Conservation (phyloP, 495 filamentous ascomycete genomes). For the Penicillium mononematosum region DNA sequence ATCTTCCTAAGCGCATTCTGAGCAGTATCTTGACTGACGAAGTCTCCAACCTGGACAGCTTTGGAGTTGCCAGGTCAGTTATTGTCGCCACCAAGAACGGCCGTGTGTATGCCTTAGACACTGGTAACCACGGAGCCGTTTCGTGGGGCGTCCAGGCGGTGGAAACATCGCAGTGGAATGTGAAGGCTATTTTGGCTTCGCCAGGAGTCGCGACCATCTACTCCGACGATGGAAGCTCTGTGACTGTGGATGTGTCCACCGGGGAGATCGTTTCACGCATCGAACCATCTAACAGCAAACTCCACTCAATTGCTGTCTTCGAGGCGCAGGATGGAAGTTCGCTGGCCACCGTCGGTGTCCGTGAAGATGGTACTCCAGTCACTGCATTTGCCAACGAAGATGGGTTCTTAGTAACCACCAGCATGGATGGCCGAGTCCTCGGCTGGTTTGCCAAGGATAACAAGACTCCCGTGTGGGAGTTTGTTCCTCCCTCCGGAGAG, state of each 20-base stretch:
- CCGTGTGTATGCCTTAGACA: slow-evolving; percentile 73
- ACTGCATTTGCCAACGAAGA: slow-evolving; percentile 25
- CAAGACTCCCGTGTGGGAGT: slow-evolving; percentile 66
- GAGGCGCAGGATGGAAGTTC: slow-evolving; percentile 21
- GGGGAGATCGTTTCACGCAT: slow-evolving; percentile 52
- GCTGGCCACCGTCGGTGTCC: slow-evolving; percentile 25
- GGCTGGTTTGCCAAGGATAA: slow-evolving; percentile 54
- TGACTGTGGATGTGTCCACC: slow-evolving; percentile 55
- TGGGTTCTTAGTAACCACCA: slow-evolving; percentile 59
- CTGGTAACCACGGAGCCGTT: slow-evolving; percentile 70
- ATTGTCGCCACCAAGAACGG: slow-evolving; percentile 80
- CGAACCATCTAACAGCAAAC: slow-evolving; percentile 22
- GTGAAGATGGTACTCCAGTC: slow-evolving; percentile 38
- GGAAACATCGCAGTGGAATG: slow-evolving; percentile 61
- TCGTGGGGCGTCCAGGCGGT: slow-evolving; percentile 68
- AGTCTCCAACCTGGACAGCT: slow-evolving; percentile 67
- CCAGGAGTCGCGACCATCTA: slow-evolving; percentile 59
- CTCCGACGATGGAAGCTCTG: slow-evolving; percentile 55
- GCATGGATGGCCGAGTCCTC: slow-evolving; percentile 57
- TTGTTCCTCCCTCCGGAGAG: slow-evolving; percentile 65
- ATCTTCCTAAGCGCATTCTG: slow-evolving; percentile 63
- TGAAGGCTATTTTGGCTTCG: slow-evolving; percentile 63
- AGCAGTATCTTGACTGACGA: slow-evolving; percentile 64
- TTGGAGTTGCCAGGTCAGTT: slow-evolving; percentile 82
- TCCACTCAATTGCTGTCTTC: slow-evolving; percentile 37